A percentile compares a stretch with the other conserved stretches of the same genome.
Evolutionary conservation across 2,329 filamentous ascomycete genomes (phyloP).

Genomic region (Fusarium haematococcum): DNA sequence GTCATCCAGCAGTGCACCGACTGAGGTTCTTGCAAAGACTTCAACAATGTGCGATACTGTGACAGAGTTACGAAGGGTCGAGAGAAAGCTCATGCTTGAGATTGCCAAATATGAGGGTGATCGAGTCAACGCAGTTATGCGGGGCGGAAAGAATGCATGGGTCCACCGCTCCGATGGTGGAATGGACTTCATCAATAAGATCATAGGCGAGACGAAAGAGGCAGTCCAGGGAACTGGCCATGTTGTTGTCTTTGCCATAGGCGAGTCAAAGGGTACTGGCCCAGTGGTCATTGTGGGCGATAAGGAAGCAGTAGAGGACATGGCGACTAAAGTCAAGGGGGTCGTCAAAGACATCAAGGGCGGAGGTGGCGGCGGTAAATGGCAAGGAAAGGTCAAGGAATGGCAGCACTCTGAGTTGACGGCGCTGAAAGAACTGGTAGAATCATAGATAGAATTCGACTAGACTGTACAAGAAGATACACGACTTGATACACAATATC

Average conservation of each 20-base stretch:
- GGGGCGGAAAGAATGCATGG: constrained; percentile 33
- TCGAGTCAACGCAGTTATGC: constrained; percentile 26
- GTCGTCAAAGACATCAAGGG: constrained; percentile 43
- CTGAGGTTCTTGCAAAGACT: constrained; percentile 35
- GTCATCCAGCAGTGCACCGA: constrained; percentile 38
- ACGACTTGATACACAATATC: not conserved
- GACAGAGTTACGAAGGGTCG: constrained; percentile 37
- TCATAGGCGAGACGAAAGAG: constrained; percentile 42
- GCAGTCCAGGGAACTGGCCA: constrained; percentile 15
- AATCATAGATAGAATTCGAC: not conserved
- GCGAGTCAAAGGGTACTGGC: constrained; percentile 40
- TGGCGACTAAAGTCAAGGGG: constrained; percentile 33
- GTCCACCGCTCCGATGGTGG: constrained; percentile 42
- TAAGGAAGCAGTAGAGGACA: constrained; percentile 29
- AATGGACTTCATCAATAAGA: constrained; percentile 47
- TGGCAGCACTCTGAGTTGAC: constrained; percentile 44
- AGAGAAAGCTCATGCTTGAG: constrained; percentile 45
- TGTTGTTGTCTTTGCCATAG: constrained; percentile 42
- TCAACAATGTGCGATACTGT: constrained; percentile 25
- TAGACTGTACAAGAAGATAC: not conserved
- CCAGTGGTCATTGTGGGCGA: constrained; percentile 44
- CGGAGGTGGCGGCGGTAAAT: constrained; percentile 45
- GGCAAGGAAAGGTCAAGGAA: constrained; percentile 48
- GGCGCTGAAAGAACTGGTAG: constrained; percentile 34
- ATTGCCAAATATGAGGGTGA: constrained; percentile 46